Percentiles rank a stretch among this genome's conserved stretches.
phyloP scores from a whole-genome alignment of 73 alveolate genomes.

The Uronychia binucleata region DNA sequence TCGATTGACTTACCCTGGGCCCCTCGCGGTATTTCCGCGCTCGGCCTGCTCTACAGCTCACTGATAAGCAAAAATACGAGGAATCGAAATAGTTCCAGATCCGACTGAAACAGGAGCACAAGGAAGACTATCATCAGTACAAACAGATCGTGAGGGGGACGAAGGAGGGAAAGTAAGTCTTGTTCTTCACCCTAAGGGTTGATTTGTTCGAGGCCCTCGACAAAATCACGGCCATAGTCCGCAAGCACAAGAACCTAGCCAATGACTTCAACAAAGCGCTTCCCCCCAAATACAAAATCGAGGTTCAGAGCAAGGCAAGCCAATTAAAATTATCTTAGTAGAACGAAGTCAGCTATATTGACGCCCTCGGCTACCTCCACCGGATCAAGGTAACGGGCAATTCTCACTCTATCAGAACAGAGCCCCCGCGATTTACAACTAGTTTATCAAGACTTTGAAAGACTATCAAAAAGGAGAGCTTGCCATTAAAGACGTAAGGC shows the following conservation, averaged over 20 bases:
- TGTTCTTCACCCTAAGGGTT: background rate
- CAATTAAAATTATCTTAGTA: background rate
- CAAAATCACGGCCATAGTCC: background rate
- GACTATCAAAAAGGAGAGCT: background rate
- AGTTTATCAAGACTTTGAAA: background rate
- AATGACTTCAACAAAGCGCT: background rate
- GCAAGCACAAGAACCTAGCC: background rate
- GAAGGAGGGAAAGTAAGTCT: background rate
- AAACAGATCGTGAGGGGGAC: background rate
- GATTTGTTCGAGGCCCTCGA: background rate
- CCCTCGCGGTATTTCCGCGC: constrained; percentile 4
- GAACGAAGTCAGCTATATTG: background rate
- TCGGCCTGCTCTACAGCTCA: background rate
- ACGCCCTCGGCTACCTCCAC: constrained; percentile 1
- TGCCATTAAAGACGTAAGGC: background rate
- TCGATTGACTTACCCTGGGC: background rate
- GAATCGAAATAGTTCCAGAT: background rate
- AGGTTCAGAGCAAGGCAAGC: too few relatives aligned
- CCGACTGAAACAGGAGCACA: background rate
- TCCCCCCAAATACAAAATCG: background rate
- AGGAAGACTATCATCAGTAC: background rate
- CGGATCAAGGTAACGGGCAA: background rate
- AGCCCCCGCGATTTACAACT: background rate
- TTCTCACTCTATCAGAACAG: background rate
- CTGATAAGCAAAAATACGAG: background rate